phyloP scores from a whole-genome alignment of 2,329 filamentous ascomycete species.

The Fusarium liriodendri region DNA sequence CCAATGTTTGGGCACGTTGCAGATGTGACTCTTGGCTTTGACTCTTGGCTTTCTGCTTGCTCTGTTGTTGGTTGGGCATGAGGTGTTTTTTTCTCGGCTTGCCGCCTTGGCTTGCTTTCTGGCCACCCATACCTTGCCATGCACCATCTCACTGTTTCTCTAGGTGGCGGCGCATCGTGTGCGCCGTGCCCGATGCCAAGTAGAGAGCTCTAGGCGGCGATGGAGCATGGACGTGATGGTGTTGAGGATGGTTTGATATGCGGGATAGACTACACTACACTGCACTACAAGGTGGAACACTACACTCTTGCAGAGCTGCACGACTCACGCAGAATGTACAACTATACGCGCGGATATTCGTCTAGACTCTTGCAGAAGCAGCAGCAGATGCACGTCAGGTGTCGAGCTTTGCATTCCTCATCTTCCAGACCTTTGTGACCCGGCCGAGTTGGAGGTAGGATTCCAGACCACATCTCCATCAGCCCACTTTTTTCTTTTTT shows the following conservation, averaged over 20 bases:
- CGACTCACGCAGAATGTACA: background rate
- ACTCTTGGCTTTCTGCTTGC: slow-evolving; percentile 4
- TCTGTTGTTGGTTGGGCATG: background rate
- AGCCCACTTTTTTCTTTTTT: background rate
- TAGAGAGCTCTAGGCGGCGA: background rate
- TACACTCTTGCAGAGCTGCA: background rate
- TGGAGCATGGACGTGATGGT: background rate
- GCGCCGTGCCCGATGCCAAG: slow-evolving; percentile 4
- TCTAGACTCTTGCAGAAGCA: background rate
- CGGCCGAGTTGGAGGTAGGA: background rate
- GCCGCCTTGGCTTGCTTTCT: background rate
- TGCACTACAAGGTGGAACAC: background rate
- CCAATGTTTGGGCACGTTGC: slow-evolving; percentile 15
- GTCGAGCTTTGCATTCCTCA: background rate
- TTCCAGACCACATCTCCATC: background rate
- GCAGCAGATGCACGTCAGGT: background rate
- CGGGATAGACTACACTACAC: background rate
- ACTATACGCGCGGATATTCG: slow-evolving; percentile 1
- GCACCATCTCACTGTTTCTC: background rate
- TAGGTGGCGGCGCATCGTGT: background rate
- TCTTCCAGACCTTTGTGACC: slow-evolving; percentile 4
- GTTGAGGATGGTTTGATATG: background rate
- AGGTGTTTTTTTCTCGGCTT: background rate
- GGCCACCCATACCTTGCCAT: background rate
- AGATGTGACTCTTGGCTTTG: slow-evolving; percentile 17